Evolutionary conservation across 345 rosid genomes (phyloP), one percentile per base, ranked within the genome.

Genomic region (Hibiscus trionum): DNA sequence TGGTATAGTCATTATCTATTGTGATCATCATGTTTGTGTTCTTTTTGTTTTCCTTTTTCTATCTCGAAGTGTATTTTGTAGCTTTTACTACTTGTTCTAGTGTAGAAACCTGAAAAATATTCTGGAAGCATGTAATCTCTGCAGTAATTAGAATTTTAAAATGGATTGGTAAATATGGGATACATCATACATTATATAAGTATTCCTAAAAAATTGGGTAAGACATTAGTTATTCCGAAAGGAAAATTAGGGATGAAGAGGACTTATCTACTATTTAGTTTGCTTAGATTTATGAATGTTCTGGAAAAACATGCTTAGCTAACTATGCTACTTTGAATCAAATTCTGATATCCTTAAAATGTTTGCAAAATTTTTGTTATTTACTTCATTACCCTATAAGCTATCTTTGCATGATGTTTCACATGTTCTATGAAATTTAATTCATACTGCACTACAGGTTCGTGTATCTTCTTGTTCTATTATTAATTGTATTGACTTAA

Each of bases 1-100:
- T 80, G 77, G 97, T 90, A 73, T 73, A 82, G 66, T 75, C 62
- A 60, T 69, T 62, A 72, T 79, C 64, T 53, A 26, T 44, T 75
- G 17, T 62, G 64, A 66, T 70, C 72, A 33, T 16, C 3, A 0
- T 66, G 31, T 73, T 49, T 55, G 53, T 76, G 16, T 21, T 49
- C 10, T 46, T 29, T 50, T 63, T 52, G 50, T 14, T 21, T 63
- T 35, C 21, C 0, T 50, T 17, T 52, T 50, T 26, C 46, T n/a
- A 42, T 29, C 11, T 15, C 3, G 60, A 39, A 26, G 10, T 39
- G 2, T 39, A 39, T 39, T 39, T 39, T 31, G 8, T 62, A 50
- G 50, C 52, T 24, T 71, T 71, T 57, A 14, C 3, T 57, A 26
- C 2, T 29, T 55, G 7, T 35, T 53, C 62, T 55, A 55, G 61